These are phyloP conservation scores for Collybiopsis confluens DNA, from an alignment of 768 basidiomycete species.

Conservation along the genomic window DNA sequence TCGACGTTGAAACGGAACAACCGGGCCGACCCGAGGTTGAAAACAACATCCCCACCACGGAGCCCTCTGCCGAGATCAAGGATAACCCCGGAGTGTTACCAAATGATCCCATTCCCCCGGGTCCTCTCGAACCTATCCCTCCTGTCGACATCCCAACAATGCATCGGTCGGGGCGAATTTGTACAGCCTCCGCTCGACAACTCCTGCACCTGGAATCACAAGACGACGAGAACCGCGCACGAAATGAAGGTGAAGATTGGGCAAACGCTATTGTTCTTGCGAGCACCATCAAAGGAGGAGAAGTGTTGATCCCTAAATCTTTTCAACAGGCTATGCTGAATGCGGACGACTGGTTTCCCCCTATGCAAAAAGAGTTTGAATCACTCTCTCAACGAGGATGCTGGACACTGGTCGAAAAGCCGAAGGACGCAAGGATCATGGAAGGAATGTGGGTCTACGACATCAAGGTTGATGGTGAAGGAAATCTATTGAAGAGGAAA, in stretches of 20 bases:
- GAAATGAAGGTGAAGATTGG: neutral
- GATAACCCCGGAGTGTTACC: no score
- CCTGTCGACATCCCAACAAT: no score
- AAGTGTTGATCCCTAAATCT: neutral
- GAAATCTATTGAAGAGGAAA: conserved; percentile 22
- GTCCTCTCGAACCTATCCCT: no score
- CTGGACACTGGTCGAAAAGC: neutral
- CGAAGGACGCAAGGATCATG: conserved; percentile 4
- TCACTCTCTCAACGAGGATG: neutral
- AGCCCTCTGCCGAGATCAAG: no score
- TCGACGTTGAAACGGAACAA: neutral
- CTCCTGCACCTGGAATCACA: neutral
- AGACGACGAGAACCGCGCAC: neutral
- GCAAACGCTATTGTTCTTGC: neutral
- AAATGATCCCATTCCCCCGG: no score
- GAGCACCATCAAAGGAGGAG: neutral
- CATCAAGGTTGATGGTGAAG: conserved; percentile 22
- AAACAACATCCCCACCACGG: no score
- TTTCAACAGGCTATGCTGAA: neutral
- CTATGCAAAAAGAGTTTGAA: neutral
- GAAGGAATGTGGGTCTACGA: conserved; percentile 21
- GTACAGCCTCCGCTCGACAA: neutral
- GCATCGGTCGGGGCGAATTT: neutral
- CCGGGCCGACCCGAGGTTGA: neutral
- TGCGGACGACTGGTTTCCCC: neutral